Evolutionary conservation across 2,329 filamentous ascomycete genomes (phyloP).

Genomic region (Aspergillus versicolor): DNA sequence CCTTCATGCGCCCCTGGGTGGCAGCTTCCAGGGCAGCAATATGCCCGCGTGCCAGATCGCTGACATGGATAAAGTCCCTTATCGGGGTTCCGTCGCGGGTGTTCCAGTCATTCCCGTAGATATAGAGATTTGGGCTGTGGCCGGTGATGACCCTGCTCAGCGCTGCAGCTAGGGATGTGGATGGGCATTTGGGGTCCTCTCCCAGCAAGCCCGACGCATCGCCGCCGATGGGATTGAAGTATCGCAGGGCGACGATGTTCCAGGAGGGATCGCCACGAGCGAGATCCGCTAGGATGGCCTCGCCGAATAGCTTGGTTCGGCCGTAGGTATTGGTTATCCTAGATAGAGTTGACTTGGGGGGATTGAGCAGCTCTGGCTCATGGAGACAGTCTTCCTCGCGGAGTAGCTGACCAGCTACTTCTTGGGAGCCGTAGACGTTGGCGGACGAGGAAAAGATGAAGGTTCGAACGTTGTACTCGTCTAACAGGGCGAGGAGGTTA

Average conservation of each 20-base stretch:
- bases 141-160: neutral
- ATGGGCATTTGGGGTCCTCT: neutral
- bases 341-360: neutral
- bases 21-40: neutral
- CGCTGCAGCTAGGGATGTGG: neutral
- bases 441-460: slow-evolving; percentile 68
- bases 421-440: slow-evolving; percentile 61
- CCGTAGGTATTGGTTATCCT: neutral
- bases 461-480: slow-evolving; percentile 60
- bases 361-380: slow-evolving; percentile 21
- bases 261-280: neutral
- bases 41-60: neutral
- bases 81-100: neutral
- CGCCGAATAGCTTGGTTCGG: neutral
- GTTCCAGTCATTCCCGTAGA: neutral
- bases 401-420: slow-evolving; percentile 39
- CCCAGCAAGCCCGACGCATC: neutral
- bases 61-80: neutral
- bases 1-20: neutral
- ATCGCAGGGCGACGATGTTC: neutral
- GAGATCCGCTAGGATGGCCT: neutral
- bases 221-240: neutral
- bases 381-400: slow-evolving; percentile 58
- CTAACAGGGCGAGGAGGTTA: slow-evolving; percentile 57
- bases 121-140: neutral